phyloP scores from a whole-genome alignment of 1,284 basidiomycete genomes.

The Microbotryum silenes-acaulis region DNA sequence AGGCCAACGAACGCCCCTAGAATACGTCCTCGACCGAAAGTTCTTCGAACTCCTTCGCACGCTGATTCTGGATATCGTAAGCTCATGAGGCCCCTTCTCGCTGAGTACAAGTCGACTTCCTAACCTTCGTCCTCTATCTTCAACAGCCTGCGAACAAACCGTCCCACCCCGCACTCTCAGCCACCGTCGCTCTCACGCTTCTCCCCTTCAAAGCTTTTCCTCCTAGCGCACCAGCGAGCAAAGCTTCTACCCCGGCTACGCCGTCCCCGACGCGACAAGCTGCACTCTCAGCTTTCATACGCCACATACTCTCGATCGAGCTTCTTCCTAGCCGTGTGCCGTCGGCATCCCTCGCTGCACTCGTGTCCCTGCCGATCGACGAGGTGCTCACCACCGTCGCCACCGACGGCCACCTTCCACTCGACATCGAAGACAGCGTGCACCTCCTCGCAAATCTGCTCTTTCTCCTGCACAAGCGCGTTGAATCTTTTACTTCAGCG shows the following conservation, averaged over 20 bases:
- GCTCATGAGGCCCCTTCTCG: conserved; percentile 32
- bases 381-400: conserved; percentile 33
- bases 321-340: conserved; percentile 47
- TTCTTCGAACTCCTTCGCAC: conserved; percentile 14
- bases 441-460: conserved; percentile 60
- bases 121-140: neutral
- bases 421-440: conserved; percentile 42
- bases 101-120: conserved; percentile 28
- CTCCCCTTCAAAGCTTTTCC: conserved; percentile 43
- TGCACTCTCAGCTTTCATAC: conserved; percentile 23
- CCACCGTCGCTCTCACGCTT: conserved; percentile 44
- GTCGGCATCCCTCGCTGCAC: conserved; percentile 39
- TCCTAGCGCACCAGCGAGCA: conserved; percentile 54
- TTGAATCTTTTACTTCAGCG: conserved; percentile 46
- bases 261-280: conserved; percentile 2
- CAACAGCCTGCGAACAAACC: conserved; percentile 46
- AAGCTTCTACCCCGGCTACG: conserved; percentile 43
- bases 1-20: conserved; percentile 1
- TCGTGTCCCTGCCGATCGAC: conserved; percentile 37
- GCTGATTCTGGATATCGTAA: conserved; percentile 18
- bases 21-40: conserved; percentile 8
- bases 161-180: conserved; percentile 43
- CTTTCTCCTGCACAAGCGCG: conserved; percentile 52
- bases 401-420: neutral
- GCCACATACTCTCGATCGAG: conserved; percentile 16